Base-by-base conservation (phyloP, 108 stramenopile genomes). In the Skeletonema potamos region DNA sequence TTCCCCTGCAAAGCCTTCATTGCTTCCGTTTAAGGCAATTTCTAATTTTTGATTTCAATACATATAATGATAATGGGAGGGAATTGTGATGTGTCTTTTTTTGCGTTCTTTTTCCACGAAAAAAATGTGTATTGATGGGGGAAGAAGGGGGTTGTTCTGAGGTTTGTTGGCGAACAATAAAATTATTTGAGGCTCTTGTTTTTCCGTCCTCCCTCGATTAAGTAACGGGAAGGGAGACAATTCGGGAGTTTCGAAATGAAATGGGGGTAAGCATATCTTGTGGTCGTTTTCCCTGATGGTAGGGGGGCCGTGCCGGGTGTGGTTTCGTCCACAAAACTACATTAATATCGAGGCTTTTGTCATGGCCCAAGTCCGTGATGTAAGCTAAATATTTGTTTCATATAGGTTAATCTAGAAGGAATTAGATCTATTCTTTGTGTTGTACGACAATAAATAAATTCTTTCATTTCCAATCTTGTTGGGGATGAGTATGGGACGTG, bases 1-100 rank as follows among this genome's bases (percentile, higher is more conserved):
- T 82, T 82, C 81, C 81, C 81, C 29, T 82, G 81, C 81, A 82
- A 82, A 55, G 81, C 79, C 22, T 80, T 80, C 55, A 80, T 80
- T 54, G 79, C 79, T 18, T 73, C 79, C 29, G 79, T 66, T 18
- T 80, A 80, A 80, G 24, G 48, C 8, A 51, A 5, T 9, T 0
- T n/a, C n/a, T n/a, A n/a, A 51, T 22, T 51, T 20, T 51, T 51
- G 18, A 22, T 20, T n/a, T 51, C 48, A 51, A 51, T 51, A 51
- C 22, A 51, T 22, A 51, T 51, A 51, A 51, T 51, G 22, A 51
- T 51, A 51, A 51, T 15, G 48, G 48, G 48, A 51, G 22, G 48
- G 48, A 51, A 51, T 51, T 51, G n/a, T n/a, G 48, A 51, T 51
- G 22, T 51, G 22, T 22, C 22, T 6, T 7, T 34, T 34, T 34